Evolutionary conservation across 441 rosid species (phyloP).

Genomic region (Capsella rubella): DNA sequence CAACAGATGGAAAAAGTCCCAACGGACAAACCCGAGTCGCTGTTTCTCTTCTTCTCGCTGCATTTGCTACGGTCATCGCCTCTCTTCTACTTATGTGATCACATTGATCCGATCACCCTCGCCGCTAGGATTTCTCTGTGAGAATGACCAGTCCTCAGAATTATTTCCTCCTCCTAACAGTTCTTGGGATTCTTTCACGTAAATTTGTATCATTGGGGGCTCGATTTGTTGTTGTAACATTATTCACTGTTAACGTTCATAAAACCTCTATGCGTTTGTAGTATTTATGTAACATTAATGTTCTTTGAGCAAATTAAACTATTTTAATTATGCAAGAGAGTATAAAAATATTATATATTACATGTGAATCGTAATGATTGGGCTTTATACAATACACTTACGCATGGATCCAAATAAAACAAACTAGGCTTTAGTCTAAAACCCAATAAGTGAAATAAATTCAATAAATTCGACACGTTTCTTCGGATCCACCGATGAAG

Average conservation of each 20-base stretch:
- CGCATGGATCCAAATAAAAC: not conserved
- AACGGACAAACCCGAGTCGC: constrained; percentile 57
- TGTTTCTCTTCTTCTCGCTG: constrained; percentile 47
- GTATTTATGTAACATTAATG: constrained; percentile 4
- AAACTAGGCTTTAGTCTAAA: not conserved
- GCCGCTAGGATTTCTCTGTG: constrained; percentile 26
- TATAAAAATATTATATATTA: not conserved
- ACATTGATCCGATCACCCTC: constrained; percentile 9
- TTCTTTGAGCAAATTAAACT: not conserved
- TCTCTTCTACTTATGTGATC: constrained; percentile 54
- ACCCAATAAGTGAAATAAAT: not conserved
- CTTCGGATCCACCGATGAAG: constrained; percentile 27
- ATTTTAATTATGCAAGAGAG: not conserved
- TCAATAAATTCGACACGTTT: not conserved
- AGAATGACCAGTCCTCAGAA: constrained; percentile 6
- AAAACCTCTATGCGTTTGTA: not conserved
- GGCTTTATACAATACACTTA: not conserved
- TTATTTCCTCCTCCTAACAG: not conserved
- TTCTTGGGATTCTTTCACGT: constrained; percentile 14
- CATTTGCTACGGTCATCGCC: constrained; percentile 45
- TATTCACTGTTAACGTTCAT: not conserved
- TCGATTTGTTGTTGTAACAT: constrained; percentile 22
- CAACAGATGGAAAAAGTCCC: constrained; percentile 42
- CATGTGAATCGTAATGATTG: not conserved
- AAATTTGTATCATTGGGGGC: not conserved